Base-by-base conservation (phyloP, 2,329 filamentous ascomycete genomes). In the Aspergillus ustus region DNA sequence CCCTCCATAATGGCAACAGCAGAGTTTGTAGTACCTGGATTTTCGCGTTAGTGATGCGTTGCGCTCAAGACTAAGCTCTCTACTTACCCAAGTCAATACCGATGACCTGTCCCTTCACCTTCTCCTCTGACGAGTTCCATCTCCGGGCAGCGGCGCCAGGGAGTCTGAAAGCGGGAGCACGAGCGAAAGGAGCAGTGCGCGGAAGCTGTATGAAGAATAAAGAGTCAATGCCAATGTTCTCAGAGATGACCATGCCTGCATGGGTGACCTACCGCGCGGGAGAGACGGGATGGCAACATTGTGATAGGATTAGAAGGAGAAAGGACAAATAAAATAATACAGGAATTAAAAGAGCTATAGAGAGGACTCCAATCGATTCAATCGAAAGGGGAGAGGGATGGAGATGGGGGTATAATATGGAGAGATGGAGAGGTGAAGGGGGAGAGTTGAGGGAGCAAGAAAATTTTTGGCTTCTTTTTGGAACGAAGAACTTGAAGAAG, bases 1-100 rank as follows among this genome's bases (percentile, higher is more conserved):
- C 94, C 95, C 86, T 98, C 94, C 93, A 98, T 97, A 69, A 98
- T 85, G 75, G 93, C 94, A 65, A 98, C 94, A 60, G 94, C 94
- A 64, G 94, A 97, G 88, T 98, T 98, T 73, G 94, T 98, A 77
- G 94, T 98, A 77, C 88, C 87, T 90, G 61, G 52, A 52, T 7
- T 61, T 40, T 8, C 0, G 53, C 37, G 55, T 75, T 67, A 74
- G 66, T 31, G 19, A 25, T 61, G 20, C 49, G 43, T 37, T 28
- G 44, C 37, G 5, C n/a, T 40, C 22, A 5, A 20, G 28, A 13
- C 13, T n/a, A 8, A 43, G 37, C 15, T 19, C 20, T n/a, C 48
- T 52, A 83, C 87, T 76, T 85, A 89, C 94, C 94, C 75, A 98
- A 83, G 86, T 98, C 94, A 79, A 98, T 97, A 89, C 95, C 95